Conservation (phyloP, 768 basidiomycete genomes). For the Termitomyces heimii region DNA sequence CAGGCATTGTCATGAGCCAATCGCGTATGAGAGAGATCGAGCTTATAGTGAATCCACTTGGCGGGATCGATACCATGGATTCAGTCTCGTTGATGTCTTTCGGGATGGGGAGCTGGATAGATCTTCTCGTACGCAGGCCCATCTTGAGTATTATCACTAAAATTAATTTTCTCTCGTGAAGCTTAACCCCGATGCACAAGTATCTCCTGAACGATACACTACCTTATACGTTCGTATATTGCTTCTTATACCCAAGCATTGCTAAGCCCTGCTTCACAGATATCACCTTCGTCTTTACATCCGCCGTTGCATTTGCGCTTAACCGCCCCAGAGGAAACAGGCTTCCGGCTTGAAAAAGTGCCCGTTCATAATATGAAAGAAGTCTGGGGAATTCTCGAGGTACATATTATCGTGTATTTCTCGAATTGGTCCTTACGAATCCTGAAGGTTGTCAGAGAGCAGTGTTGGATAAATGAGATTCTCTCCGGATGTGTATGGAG, state of each 20-base stretch:
- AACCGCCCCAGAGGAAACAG: slow-evolving; percentile 66
- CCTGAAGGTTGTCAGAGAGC: slow-evolving; percentile 66
- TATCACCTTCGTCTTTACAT: slow-evolving; percentile 58
- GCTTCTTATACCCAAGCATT: background rate
- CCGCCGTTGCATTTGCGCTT: slow-evolving; percentile 68
- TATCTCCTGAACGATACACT: slow-evolving; percentile 60
- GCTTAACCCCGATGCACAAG: slow-evolving; percentile 45
- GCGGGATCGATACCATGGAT: slow-evolving; percentile 37
- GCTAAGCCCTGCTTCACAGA: slow-evolving; percentile 29
- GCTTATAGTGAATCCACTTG: slow-evolving; percentile 50
- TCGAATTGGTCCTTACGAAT: slow-evolving; percentile 2
- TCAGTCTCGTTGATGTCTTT: slow-evolving; percentile 39
- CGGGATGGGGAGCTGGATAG: slow-evolving; percentile 57
- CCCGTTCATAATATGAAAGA: slow-evolving; percentile 70
- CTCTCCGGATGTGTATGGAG: slow-evolving; percentile 57
- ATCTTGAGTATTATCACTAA: slow-evolving; percentile 1
- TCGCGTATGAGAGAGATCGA: slow-evolving; percentile 71
- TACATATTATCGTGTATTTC: slow-evolving; percentile 17
- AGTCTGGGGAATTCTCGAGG: slow-evolving; percentile 73
- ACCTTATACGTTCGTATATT: slow-evolving; percentile 53
- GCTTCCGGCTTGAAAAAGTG: slow-evolving; percentile 64
- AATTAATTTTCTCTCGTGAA: slow-evolving; percentile 19
- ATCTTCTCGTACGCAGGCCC: slow-evolving; percentile 43
- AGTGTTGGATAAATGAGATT: slow-evolving; percentile 81
- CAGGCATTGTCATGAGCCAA: slow-evolving; percentile 69